These are phyloP conservation scores for Asclepias syriaca DNA, from an alignment of 257 asterid species.

Conservation along the genomic window DNA sequence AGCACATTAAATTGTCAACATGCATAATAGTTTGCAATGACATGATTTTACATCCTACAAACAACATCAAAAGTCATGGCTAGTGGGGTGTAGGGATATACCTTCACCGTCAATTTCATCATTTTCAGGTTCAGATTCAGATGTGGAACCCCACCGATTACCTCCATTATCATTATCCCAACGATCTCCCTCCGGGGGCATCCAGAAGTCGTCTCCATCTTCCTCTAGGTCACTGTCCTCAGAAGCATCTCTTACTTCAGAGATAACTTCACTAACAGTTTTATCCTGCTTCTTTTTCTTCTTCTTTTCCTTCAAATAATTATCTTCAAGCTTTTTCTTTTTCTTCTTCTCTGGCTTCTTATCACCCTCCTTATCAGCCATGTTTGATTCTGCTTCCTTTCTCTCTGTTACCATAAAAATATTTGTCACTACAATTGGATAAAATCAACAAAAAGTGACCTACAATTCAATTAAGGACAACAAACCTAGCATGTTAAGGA, in stretches of 20 bases:
- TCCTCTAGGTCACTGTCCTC: constrained; percentile 47
- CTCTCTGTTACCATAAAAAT: constrained; percentile 43
- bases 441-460: neutral
- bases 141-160: constrained; percentile 73
- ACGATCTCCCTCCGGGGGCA: constrained; percentile 84
- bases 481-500: constrained; percentile 86
- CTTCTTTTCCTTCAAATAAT: constrained; percentile 26
- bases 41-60: neutral
- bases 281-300: constrained; percentile 40
- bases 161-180: constrained; percentile 95
- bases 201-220: constrained; percentile 75
- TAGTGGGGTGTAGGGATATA: constrained; percentile 8
- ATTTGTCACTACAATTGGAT: neutral
- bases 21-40: neutral
- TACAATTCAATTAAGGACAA: neutral
- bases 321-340: constrained; percentile 23
- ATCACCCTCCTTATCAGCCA: constrained; percentile 26
- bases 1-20: neutral
- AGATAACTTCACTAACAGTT: constrained; percentile 32
- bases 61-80: neutral
- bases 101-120: constrained; percentile 54
- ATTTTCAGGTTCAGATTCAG: constrained; percentile 50
- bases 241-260: constrained; percentile 47
- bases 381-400: constrained; percentile 49
- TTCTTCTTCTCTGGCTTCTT: constrained; percentile 31